These are phyloP conservation scores for Firmiana major DNA, from an alignment of 345 rosid genomes.

Conservation along the genomic window DNA sequence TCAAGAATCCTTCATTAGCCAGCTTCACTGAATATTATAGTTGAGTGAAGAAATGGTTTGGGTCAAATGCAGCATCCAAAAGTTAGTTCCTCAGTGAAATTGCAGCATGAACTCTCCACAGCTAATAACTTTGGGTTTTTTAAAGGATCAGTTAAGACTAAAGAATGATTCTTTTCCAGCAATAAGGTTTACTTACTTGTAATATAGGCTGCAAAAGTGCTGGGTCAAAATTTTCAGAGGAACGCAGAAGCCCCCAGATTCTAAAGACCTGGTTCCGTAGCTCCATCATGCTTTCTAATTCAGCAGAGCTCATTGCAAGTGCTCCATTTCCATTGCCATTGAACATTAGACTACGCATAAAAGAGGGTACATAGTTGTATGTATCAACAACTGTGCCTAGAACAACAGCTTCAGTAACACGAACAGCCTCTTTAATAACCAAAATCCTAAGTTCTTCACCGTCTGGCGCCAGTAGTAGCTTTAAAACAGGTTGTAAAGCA, in stretches of 20 bases:
- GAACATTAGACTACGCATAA: constrained; percentile 43
- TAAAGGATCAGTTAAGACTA: not conserved
- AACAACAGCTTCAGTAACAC: constrained; percentile 69
- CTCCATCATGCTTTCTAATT: constrained; percentile 53
- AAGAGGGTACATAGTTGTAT: constrained; percentile 59
- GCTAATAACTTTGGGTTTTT: not conserved
- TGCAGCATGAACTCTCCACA: not conserved
- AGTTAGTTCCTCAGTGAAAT: not conserved
- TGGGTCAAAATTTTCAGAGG: constrained; percentile 82
- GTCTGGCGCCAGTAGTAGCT: constrained; percentile 62
- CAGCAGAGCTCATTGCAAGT: constrained; percentile 48
- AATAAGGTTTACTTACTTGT: constrained; percentile 47
- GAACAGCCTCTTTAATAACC: constrained; percentile 79
- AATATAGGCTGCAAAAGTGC: constrained; percentile 68
- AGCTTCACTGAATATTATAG: not conserved
- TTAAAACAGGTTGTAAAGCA: constrained; percentile 84
- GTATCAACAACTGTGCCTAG: constrained; percentile 60
- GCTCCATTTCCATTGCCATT: constrained; percentile 55
- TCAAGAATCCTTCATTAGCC: constrained; percentile 9
- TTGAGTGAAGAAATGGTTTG: not conserved
- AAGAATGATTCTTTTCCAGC: not conserved
- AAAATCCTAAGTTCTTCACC: constrained; percentile 77
- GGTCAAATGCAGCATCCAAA: not conserved
- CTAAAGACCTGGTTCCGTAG: constrained; percentile 74
- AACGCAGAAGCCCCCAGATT: constrained; percentile 71